phyloP scores from a whole-genome alignment of 2,329 filamentous ascomycete genomes.

The Fusarium sp. region DNA sequence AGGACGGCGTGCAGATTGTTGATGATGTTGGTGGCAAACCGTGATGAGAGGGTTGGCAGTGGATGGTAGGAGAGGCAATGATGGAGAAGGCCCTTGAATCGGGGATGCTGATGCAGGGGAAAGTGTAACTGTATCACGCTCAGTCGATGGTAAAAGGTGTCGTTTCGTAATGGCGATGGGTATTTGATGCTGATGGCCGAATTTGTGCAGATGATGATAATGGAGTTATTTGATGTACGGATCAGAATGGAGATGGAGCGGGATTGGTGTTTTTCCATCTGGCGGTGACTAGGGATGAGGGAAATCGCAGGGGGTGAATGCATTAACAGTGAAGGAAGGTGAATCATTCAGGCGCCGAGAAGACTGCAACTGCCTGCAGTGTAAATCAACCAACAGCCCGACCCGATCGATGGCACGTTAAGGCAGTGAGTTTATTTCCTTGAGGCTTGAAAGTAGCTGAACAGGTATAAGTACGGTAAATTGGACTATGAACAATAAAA shows the following conservation, averaged over 20 bases:
- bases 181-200: neutral
- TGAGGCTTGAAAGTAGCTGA: neutral
- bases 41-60: neutral
- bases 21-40: neutral
- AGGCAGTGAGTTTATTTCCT: neutral
- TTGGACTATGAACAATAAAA: neutral
- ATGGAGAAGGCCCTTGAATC: accelerated
- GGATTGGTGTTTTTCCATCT: neutral
- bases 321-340: neutral
- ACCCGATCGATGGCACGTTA: neutral
- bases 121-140: neutral
- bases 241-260: neutral
- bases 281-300: neutral
- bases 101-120: neutral
- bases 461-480: neutral
- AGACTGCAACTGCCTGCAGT: neutral
- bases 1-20: neutral
- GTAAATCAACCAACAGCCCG: accelerated
- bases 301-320: neutral
- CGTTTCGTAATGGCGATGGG: too few species aligned
- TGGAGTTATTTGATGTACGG: neutral
- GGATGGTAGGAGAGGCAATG: neutral
- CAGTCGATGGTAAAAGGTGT: accelerated
- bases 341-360: neutral
- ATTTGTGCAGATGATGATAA: accelerated